phyloP scores from a whole-genome alignment of 1,284 basidiomycete species.

The Moesziomyces aphidis region DNA sequence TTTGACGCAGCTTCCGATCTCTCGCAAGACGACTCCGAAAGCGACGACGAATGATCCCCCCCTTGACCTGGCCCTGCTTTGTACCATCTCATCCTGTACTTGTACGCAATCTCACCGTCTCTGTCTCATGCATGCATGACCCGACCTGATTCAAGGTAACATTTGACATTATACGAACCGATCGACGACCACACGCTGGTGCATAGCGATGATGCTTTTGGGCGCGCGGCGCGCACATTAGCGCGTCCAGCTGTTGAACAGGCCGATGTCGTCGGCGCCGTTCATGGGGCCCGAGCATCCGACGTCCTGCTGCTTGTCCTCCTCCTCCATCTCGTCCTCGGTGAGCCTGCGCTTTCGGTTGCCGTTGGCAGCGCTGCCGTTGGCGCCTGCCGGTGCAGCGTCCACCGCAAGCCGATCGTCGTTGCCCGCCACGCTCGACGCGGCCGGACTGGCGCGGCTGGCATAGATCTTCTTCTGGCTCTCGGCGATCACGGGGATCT shows the following conservation, averaged over 20 bases:
- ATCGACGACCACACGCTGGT: constrained; percentile 1
- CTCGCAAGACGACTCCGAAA: constrained; percentile 9
- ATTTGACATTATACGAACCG: not conserved
- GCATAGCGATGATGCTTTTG: not conserved
- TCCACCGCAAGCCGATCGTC: constrained; percentile 46
- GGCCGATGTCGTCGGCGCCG: constrained; percentile 63
- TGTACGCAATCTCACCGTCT: constrained; percentile 5
- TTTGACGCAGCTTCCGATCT: constrained; percentile 4
- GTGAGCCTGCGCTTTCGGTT: constrained; percentile 35
- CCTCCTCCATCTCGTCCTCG: constrained; percentile 32
- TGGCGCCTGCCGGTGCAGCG: constrained; percentile 9
- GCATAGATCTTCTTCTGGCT: constrained; percentile 50
- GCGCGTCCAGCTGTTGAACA: constrained; percentile 59
- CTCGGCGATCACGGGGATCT: constrained; percentile 36
- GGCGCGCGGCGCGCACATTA: constrained; percentile 5
- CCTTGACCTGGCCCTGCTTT: not conserved
- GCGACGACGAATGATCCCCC: constrained; percentile 8
- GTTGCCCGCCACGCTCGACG: constrained; percentile 41
- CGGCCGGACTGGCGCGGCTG: constrained; percentile 31
- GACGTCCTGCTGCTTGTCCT: constrained; percentile 44
- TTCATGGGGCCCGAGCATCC: constrained; percentile 66
- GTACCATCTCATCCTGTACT: constrained; percentile 13
- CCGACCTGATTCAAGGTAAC: not conserved
- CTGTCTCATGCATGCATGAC: not conserved
- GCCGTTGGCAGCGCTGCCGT: constrained; percentile 11